Conservation (phyloP, 306 rosid species). For the Erythrophleum fordii region DNA sequence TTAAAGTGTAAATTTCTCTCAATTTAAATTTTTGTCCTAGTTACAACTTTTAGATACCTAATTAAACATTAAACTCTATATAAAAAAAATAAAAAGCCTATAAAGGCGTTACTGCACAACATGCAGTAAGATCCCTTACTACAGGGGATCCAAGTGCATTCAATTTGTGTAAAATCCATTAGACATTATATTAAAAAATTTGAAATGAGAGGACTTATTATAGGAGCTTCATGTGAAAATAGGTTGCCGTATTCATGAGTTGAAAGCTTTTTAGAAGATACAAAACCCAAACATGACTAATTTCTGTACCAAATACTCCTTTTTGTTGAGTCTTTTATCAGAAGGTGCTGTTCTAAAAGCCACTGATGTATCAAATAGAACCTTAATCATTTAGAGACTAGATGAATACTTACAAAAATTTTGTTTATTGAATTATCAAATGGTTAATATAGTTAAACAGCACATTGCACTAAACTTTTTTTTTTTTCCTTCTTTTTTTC, state of each 20-base stretch:
- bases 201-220: neutral
- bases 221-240: neutral
- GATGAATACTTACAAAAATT: neutral
- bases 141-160: no score
- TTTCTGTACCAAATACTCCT: neutral
- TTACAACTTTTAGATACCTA: no score
- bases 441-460: neutral
- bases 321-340: neutral
- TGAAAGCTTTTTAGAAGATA: neutral
- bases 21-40: no score
- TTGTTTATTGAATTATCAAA: neutral
- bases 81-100: no score
- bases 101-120: no score
- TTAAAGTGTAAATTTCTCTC: no score
- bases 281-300: neutral
- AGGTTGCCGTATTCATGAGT: neutral
- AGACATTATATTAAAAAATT: neutral
- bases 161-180: conserved; percentile 4
- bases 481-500: no score
- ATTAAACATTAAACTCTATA: no score
- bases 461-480: no score
- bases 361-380: neutral
- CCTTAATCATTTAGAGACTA: neutral
- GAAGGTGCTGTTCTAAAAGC: neutral
- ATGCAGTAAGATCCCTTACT: no score